Conservation (phyloP, 192 early-diverging fungal species). For the Coemansia furcata region DNA sequence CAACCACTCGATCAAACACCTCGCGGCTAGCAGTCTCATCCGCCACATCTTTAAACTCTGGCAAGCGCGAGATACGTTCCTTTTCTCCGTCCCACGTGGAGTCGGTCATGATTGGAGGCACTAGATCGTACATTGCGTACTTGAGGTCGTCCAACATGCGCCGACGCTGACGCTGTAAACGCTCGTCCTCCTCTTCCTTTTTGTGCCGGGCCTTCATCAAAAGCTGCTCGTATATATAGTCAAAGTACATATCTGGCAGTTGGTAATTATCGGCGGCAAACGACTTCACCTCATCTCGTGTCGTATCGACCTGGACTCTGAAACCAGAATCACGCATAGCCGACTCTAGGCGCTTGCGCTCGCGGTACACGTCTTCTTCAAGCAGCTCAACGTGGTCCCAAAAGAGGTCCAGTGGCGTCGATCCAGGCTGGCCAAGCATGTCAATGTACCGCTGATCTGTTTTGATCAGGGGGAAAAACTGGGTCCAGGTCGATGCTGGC, state of each 20-base stretch:
- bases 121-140: constrained; percentile 65
- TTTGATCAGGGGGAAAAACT: constrained; percentile 73
- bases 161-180: constrained; percentile 64
- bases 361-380: constrained; percentile 68
- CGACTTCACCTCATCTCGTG: constrained; percentile 37
- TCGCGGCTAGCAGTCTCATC: constrained; percentile 62
- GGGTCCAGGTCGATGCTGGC: constrained; percentile 80
- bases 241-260: constrained; percentile 3
- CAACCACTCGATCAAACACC: constrained; percentile 73
- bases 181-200: constrained; percentile 69
- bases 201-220: constrained; percentile 57
- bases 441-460: constrained; percentile 65
- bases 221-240: constrained; percentile 53
- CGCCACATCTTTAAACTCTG: constrained; percentile 68
- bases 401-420: constrained; percentile 87
- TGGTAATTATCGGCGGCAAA: constrained; percentile 29
- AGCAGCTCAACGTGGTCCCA: constrained; percentile 87
- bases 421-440: constrained; percentile 79
- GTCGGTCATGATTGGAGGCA: constrained; percentile 58
- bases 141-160: constrained; percentile 79
- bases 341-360: constrained; percentile 62
- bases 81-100: constrained; percentile 68
- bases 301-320: constrained; percentile 9
- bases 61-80: constrained; percentile 15
- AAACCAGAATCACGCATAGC: constrained; percentile 36